Evolutionary conservation across 1,139 yeast species (phyloP).

Genomic region (Diutina ranongensis): DNA sequence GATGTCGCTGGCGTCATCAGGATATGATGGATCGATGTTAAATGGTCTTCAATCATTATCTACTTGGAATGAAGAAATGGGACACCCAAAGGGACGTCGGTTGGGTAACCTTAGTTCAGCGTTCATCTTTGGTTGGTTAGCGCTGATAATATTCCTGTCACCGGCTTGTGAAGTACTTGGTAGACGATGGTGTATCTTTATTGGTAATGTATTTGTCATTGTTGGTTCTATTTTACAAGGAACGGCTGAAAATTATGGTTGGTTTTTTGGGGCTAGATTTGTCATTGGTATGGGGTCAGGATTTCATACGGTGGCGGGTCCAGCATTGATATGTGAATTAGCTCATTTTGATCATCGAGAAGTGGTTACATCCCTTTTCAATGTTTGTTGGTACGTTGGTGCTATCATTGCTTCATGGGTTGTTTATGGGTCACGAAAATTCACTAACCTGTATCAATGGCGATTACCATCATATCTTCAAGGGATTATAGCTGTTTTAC

Average conservation of each 20-base stretch:
- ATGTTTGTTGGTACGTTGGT: constrained; percentile 36
- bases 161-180: constrained; percentile 33
- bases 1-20: constrained; percentile 11
- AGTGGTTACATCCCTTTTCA: constrained; percentile 32
- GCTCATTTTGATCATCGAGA: constrained; percentile 40
- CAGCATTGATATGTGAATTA: constrained; percentile 30
- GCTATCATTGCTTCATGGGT: constrained; percentile 40
- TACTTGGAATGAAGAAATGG: constrained; percentile 25
- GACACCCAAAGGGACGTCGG: constrained; percentile 28
- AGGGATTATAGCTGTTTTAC: constrained; percentile 22
- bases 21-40: constrained; percentile 41
- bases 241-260: constrained; percentile 26
- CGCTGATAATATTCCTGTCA: constrained; percentile 20
- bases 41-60: constrained; percentile 38
- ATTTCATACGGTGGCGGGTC: constrained; percentile 29
- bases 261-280: constrained; percentile 32
- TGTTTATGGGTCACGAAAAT: constrained; percentile 32
- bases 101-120: constrained; percentile 35
- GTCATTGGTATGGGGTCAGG: constrained; percentile 36
- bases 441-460: constrained; percentile 20
- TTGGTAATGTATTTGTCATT: constrained; percentile 25
- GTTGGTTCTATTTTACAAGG: constrained; percentile 37
- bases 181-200: constrained; percentile 28
- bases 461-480: constrained; percentile 36
- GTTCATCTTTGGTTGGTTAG: constrained; percentile 16